Conservation (phyloP, 192 early-diverging fungal genomes). For the Backusella luteola region DNA sequence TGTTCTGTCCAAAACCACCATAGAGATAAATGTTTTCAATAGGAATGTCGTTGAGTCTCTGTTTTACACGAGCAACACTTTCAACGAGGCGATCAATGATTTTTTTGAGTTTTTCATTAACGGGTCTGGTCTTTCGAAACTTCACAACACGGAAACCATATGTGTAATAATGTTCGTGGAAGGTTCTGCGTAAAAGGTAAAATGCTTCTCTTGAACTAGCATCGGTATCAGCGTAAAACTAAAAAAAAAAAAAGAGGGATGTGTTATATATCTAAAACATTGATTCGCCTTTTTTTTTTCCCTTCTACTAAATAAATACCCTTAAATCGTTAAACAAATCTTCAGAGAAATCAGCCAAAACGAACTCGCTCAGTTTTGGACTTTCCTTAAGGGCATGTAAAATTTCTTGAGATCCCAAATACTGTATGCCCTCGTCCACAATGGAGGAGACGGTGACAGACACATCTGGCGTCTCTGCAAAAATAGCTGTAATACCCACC, state of each 20-base stretch:
- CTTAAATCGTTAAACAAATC: neutral
- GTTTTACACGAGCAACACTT: neutral
- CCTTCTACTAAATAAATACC: neutral
- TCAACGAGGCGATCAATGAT: neutral
- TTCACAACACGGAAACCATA: neutral
- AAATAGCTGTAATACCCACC: neutral
- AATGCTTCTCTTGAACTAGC: neutral
- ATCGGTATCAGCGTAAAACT: neutral
- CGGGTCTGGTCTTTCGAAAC: neutral
- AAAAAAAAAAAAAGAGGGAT: neutral
- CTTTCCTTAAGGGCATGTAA: neutral
- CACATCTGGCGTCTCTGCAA: neutral
- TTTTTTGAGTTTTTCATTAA: neutral
- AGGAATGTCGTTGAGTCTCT: neutral
- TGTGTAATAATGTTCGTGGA: neutral
- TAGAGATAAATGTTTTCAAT: neutral
- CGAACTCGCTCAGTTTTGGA: neutral
- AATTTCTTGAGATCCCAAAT: neutral
- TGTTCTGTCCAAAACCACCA: neutral
- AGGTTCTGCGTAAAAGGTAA: neutral
- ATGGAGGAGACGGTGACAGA: neutral
- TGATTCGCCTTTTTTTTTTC: neutral
- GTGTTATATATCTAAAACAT: neutral
- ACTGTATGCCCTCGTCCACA: neutral
- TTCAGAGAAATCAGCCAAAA: neutral